Conservation (phyloP, 768 basidiomycete species). For the Xerocomus spinulosus region DNA sequence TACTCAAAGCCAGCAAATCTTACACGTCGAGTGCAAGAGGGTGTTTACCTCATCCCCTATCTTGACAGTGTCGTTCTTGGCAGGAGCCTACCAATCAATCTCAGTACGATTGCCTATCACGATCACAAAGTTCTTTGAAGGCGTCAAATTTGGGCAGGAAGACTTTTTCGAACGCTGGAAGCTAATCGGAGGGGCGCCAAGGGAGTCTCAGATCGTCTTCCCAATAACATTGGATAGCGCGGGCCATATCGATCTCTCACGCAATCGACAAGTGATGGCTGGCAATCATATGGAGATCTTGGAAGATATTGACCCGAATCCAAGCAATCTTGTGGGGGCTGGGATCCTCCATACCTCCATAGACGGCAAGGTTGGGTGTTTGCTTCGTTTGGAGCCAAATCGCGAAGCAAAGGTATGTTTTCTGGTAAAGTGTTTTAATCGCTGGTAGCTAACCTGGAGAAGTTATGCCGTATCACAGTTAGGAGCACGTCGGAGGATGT, state of each 20-base stretch:
- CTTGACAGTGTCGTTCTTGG: conserved; percentile 84
- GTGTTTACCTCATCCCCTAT: conserved; percentile 74
- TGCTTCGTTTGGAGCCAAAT: conserved; percentile 92
- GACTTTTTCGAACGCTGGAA: conserved; percentile 99
- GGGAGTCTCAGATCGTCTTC: conserved; percentile 87
- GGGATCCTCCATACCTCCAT: conserved; percentile 91
- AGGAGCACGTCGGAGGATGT: conserved; percentile 94
- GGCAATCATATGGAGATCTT: conserved; percentile 78
- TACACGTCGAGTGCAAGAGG: conserved; percentile 94
- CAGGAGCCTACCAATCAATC: conserved; percentile 85
- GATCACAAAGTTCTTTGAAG: conserved; percentile 89
- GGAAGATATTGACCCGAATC: conserved; percentile 87
- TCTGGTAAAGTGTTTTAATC: neutral
- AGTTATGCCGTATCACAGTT: conserved; percentile 91
- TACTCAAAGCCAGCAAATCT: conserved; percentile 86
- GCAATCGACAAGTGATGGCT: conserved; percentile 68
- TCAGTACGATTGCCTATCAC: conserved; percentile 82
- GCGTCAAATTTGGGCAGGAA: conserved; percentile 72
- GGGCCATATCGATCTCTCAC: conserved; percentile 72
- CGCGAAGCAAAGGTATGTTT: conserved; percentile 81
- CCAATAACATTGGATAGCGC: conserved; percentile 62
- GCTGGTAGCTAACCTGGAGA: conserved; percentile 2
- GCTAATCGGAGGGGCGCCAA: conserved; percentile 90
- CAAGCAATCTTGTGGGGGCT: conserved; percentile 90
- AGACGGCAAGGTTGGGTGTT: conserved; percentile 93